These are phyloP conservation scores for Phaeophleospora eucalypticola DNA, from an alignment of 2,329 filamentous ascomycete species.

Conservation along the genomic window DNA sequence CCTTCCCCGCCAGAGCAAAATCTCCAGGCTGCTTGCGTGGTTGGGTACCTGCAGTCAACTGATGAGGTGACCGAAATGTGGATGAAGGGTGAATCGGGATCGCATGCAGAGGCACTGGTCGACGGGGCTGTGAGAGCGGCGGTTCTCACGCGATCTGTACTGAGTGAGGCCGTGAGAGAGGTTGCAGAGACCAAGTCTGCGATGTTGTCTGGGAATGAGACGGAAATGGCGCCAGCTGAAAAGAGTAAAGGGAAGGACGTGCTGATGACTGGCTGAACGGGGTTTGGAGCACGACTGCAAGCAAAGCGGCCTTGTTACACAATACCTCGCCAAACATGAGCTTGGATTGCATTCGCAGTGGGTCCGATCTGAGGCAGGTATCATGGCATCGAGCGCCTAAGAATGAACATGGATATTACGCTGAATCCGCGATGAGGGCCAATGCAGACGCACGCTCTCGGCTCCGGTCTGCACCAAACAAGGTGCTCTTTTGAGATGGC, in stretches of 20 bases:
- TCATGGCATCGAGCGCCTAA: too few species aligned
- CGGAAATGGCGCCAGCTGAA: conserved; percentile 22
- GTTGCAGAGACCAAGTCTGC: conserved; percentile 40
- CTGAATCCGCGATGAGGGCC: too few species aligned
- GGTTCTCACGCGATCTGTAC: conserved; percentile 54
- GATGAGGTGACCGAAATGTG: conserved; percentile 94
- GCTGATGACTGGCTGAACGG: conserved; percentile 30
- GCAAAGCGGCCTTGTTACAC: too few species aligned
- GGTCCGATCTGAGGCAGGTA: too few species aligned
- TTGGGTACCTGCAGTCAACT: conserved; percentile 79
- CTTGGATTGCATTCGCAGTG: too few species aligned
- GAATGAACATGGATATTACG: too few species aligned
- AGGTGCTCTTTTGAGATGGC: too few species aligned
- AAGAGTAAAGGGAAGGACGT: too few species aligned
- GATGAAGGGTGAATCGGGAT: conserved; percentile 69
- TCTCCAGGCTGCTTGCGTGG: conserved; percentile 78
- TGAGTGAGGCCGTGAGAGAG: conserved; percentile 60
- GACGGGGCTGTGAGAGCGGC: conserved; percentile 63
- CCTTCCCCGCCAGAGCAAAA: conserved; percentile 72
- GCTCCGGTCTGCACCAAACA: too few species aligned
- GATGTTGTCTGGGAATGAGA: conserved; percentile 13
- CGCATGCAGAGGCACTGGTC: conserved; percentile 51
- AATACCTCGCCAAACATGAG: too few species aligned
- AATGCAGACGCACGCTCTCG: too few species aligned
- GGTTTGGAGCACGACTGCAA: too few species aligned